phyloP scores from a whole-genome alignment of 1,139 yeast species.

The Nakaseomyces bracarensis region DNA sequence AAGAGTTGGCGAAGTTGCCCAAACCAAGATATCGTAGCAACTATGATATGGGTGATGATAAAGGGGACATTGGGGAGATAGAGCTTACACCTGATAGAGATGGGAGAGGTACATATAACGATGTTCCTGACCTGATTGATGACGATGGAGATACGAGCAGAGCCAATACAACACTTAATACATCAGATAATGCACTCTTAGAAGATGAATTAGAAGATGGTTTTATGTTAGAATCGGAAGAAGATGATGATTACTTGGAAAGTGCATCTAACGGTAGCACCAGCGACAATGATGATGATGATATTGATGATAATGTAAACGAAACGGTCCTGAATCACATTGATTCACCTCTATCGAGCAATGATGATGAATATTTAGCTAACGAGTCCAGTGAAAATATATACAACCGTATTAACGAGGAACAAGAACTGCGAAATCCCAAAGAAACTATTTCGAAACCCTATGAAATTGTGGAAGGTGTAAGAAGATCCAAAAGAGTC shows the following conservation, averaged over 20 bases:
- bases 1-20: neutral
- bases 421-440: neutral
- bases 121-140: slow-evolving; percentile 28
- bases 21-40: slow-evolving; percentile 1
- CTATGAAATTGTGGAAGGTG: slow-evolving; percentile 11
- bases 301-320: slow-evolving; percentile 11
- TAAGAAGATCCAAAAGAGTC: slow-evolving; percentile 52
- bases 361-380: slow-evolving; percentile 27
- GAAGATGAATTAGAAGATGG: slow-evolving; percentile 26
- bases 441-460: neutral
- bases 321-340: slow-evolving; percentile 9
- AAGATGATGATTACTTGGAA: slow-evolving; percentile 24
- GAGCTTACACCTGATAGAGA: slow-evolving; percentile 18
- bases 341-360: slow-evolving; percentile 13
- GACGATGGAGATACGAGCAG: slow-evolving; percentile 27
- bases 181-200: slow-evolving; percentile 29
- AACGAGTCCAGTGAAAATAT: slow-evolving; percentile 13
- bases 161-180: slow-evolving; percentile 24
- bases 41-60: slow-evolving; percentile 1
- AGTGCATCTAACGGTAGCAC: slow-evolving; percentile 12
- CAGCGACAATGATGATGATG: slow-evolving; percentile 10
- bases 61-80: slow-evolving; percentile 4
- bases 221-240: slow-evolving; percentile 18
- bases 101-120: slow-evolving; percentile 11
- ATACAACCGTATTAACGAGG: slow-evolving; percentile 13